Evolutionary conservation across 768 basidiomycete genomes (phyloP), one percentile per base, ranked within the genome.

Genomic region (Auricularia auricula-judae): DNA sequence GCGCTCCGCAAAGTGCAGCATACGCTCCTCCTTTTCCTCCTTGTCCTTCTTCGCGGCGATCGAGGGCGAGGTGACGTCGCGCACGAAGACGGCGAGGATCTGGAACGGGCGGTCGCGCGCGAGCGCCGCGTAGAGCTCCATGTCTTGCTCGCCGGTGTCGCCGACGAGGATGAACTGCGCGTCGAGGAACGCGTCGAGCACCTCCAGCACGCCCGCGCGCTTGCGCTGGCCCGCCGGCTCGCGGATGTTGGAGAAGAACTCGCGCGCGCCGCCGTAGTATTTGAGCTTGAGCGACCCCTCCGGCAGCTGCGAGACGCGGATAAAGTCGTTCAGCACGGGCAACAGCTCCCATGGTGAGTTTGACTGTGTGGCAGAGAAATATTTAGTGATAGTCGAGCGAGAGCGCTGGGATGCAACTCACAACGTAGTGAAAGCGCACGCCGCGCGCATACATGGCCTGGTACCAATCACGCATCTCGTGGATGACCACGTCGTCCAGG

Each of bases 61-160:
- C 34, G 62, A 18, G 21, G 18, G 42, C 3, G 75, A 74, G 23
- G 77, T 77, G 16, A 87, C 89, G 69, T 96, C 90, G 23, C 96
- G 83, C 54, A 98, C 85, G 74, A 92, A 91, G 39, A 98, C 84
- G 3, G 80, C 92, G 3, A 87, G 76, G 44, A 98, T 81, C 70
- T 91, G 89, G 4, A 77, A 68, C 0, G 88, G 84, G 8, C 61
- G 73, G 75, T 54, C 43, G 18, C 76, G 73, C 0, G 96, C 93
- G 18, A 96, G 71, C 3, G 85, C 78, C 16, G 87, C 80, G 72
- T 98, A 98, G 1, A 98, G 79, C 73, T 98, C 94, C 56, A 98
- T 76, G 74, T 98, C 96, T 68, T 97, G 94, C 72, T 98, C 96
- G 42, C 95, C 96, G 0, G 87, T 85, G 73, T 98, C 96, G 5